Base-by-base conservation (phyloP, 192 early-diverging fungal species). In the Podila horticola region DNA sequence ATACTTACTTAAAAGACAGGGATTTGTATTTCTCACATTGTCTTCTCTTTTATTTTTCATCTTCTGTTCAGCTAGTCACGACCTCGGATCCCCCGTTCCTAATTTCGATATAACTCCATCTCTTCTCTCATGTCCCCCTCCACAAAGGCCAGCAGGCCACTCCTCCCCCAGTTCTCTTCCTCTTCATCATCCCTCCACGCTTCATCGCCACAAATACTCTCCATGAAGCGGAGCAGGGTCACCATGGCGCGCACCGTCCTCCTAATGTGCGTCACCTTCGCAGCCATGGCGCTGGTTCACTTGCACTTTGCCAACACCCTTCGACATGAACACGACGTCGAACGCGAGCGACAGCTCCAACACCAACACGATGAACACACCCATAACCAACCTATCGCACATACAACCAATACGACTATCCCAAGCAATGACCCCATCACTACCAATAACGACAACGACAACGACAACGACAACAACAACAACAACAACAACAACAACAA, bases 201-300 rank as follows among this genome's bases (percentile, higher is more conserved):
- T 19, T 20, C 41, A 31, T 24, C 36, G 22, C 12, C 62, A 38
- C 29, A 41, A 48, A 29, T 28, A 41, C 4, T 66, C 41, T 1
- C 41, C 41, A 45, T 45, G 41, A 45, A 45, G 11, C 41, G 41
- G 50, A 79, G 75, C 26, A 69, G 57, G 12, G 31, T 72, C 26
- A 30, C 75, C 28, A 45, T 70, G 2, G 70, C 67, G 9, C 71
- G 65, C 29, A 51, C 28, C 12, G 58, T 79, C 15, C 36, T 79
- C 22, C 5, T 79, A 41, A 68, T 79, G 11, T 79, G 75, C 59
- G 41, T 79, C 28, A 26, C 69, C 0, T 79, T 58, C 15, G 65
- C 67, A 55, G n/a, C 67, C 63, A 58, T 79, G 58, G 75, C 65
- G 7, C n/a, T 79, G 4, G 60, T 52, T 11, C 69, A 79, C 67